Evolutionary conservation across 805 yeast genomes (phyloP).

Genomic region (Nakazawaea peltata): DNA sequence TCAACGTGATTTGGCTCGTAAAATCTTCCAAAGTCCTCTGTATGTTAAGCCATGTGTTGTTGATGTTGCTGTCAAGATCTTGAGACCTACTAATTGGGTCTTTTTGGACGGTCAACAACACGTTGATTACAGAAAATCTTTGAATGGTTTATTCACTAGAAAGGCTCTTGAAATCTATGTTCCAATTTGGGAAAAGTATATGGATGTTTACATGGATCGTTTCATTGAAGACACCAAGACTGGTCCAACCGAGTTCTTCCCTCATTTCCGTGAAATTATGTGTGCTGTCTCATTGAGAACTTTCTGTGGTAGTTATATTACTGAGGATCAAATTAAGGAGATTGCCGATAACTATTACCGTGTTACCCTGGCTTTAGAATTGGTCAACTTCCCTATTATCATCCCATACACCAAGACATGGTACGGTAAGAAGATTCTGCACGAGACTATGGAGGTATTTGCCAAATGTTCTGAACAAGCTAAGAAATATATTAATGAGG

Average conservation of each 20-base stretch:
- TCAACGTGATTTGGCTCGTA: slow-evolving; percentile 80
- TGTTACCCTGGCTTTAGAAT: slow-evolving; percentile 92
- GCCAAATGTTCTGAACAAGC: slow-evolving; percentile 85
- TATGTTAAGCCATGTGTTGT: slow-evolving; percentile 97
- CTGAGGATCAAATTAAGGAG: slow-evolving; percentile 80
- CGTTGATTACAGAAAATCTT: slow-evolving; percentile 82
- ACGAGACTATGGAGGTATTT: slow-evolving; percentile 87
- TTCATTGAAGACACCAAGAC: slow-evolving; percentile 50
- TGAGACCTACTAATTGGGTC: slow-evolving; percentile 97
- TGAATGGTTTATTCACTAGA: slow-evolving; percentile 84
- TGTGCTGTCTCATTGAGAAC: slow-evolving; percentile 91
- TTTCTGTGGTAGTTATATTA: slow-evolving; percentile 92
- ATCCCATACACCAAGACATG: slow-evolving; percentile 95
- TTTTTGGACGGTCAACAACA: slow-evolving; percentile 95
- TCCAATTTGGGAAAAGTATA: slow-evolving; percentile 76
- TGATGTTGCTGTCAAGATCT: slow-evolving; percentile 89
- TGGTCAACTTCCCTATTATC: slow-evolving; percentile 96
- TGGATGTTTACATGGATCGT: slow-evolving; percentile 70
- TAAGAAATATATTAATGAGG: slow-evolving; percentile 59
- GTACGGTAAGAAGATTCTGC: slow-evolving; percentile 93
- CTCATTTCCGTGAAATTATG: slow-evolving; percentile 89
- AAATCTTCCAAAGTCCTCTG: slow-evolving; percentile 74
- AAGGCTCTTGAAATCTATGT: slow-evolving; percentile 77
- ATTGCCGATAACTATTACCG: slow-evolving; percentile 89
- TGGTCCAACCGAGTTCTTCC: slow-evolving; percentile 75